Evolutionary conservation across 352 stramenopile genomes (phyloP), one percentile per base, ranked within the genome.

Genomic region (Phytopythium helicoides): DNA sequence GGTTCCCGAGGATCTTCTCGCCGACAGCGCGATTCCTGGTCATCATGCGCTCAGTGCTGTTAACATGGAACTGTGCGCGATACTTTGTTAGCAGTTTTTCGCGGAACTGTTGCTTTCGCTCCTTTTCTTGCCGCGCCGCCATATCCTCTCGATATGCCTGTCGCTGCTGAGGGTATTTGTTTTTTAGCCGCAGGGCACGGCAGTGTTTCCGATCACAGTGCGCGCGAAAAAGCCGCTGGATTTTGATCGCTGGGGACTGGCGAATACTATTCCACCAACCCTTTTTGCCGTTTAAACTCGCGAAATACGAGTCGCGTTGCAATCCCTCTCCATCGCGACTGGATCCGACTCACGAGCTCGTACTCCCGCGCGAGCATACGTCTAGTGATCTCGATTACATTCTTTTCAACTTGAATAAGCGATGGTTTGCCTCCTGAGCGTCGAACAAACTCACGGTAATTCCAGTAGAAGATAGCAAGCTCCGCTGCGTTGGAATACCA

Each of bases 361-460:
- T 84, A 66, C 55, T 93, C 80, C 4, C 81, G 80, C 31, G 59
- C 46, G 12, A 91, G 59, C 48, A 93, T 78, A n/a, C 79, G 71
- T 7, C 60, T 52, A 25, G 76, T 68, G 51, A 93, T 81, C 64
- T 93, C 82, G 14, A 86, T 7, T 12, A 93, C 66, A 47, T 90
- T 93, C 7, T 58, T 71, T 61, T 93, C 82, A 21, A 91, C 82
- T 37, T 87, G 83, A 23, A 85, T 75, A 16, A 91, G 63, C 19
- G 82, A 55, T 4, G 80, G 79, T 44, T 67, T 73, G 7, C 73
- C 67, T 11, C 81, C 78, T 0, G 78, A 73, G 22, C 80, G 74
- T 2, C 76, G 76, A 44, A 89, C 78, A 52, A 90, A 89, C 47
- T 90, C 79, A 14, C 81, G 68, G 56, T 94, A 92, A 53, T 92